Evolutionary conservation across 2,329 filamentous ascomycete genomes (phyloP).

Genomic region (Colletotrichum salicis): DNA sequence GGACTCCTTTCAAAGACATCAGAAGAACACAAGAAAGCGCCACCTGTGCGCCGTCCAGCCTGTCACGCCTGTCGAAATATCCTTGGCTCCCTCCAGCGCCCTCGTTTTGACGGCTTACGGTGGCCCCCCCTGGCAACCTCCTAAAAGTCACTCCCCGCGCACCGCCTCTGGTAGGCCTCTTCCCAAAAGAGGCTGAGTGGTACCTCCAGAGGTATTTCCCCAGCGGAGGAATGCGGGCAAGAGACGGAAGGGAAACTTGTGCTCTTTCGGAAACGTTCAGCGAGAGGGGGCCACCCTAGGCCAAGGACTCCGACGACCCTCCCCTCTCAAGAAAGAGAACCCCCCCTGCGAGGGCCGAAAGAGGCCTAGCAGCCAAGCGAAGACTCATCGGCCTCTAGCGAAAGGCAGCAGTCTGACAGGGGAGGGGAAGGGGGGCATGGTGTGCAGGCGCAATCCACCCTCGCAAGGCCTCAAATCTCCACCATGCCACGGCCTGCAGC

Average conservation of each 20-base stretch:
- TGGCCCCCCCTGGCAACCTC: constrained; percentile 17
- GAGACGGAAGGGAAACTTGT: background rate
- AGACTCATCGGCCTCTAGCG: constrained; percentile 28
- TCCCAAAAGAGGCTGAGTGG: constrained; percentile 12
- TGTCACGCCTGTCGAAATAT: constrained; percentile 3
- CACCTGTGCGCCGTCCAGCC: background rate
- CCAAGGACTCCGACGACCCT: background rate
- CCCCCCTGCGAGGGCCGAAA: constrained; percentile 2
- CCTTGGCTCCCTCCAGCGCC: constrained; percentile 30
- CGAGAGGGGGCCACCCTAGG: background rate
- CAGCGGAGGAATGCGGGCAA: background rate
- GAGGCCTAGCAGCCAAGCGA: constrained; percentile 14
- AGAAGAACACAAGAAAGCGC: background rate
- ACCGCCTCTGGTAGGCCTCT: constrained; percentile 20
- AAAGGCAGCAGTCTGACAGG: constrained; percentile 32
- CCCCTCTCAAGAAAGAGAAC: background rate
- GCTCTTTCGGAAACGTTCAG: background rate
- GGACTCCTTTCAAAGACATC: constrained; percentile 3
- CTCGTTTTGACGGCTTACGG: constrained; percentile 26
- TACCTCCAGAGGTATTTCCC: background rate
- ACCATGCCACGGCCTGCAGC: constrained; percentile 10
- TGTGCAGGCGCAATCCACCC: constrained; percentile 9
- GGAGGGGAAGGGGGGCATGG: constrained; percentile 4
- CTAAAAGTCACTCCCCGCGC: constrained; percentile 17
- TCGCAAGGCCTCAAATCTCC: constrained; percentile 29